Conservation (phyloP, 1,139 yeast genomes). For the Taiozyma sp. region DNA sequence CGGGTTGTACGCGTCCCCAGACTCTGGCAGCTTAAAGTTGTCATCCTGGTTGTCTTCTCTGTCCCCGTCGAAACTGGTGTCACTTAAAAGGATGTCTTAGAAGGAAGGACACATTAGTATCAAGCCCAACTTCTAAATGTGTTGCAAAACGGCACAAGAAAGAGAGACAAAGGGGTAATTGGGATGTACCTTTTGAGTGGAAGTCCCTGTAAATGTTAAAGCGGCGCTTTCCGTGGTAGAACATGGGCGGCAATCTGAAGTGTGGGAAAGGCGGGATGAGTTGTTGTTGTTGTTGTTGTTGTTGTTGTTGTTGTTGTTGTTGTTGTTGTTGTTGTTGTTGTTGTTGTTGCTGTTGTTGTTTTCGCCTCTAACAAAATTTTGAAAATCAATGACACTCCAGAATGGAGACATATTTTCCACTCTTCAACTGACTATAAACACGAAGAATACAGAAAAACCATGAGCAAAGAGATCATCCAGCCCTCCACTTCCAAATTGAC, state of each 20-base stretch:
- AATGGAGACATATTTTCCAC: not conserved
- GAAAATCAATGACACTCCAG: not conserved
- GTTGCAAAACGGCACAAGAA: not conserved
- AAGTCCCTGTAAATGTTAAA: conserved; percentile 19
- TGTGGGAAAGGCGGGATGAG: too few relatives aligned
- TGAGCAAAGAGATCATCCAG: conserved; percentile 20
- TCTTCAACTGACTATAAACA: not conserved
- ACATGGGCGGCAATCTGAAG: conserved; percentile 6
- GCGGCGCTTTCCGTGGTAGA: conserved; percentile 14
- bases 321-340: not conserved
- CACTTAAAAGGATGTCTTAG: conserved; percentile 10
- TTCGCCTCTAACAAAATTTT: not conserved
- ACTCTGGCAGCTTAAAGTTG: not conserved
- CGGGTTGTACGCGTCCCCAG: not conserved
- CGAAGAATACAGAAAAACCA: not conserved
- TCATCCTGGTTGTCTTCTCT: not conserved
- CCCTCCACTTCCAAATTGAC: conserved; percentile 19
- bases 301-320: not conserved
- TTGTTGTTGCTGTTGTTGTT: not conserved
- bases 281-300: not conserved
- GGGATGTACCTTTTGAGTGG: conserved; percentile 3
- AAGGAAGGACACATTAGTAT: not conserved
- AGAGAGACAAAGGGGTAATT: not conserved
- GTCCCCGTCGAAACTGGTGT: conserved; percentile 3
- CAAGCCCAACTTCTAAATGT: not conserved